Evolutionary conservation across 129 eudicot genomes (phyloP).

Genomic region (Logfia minima): DNA sequence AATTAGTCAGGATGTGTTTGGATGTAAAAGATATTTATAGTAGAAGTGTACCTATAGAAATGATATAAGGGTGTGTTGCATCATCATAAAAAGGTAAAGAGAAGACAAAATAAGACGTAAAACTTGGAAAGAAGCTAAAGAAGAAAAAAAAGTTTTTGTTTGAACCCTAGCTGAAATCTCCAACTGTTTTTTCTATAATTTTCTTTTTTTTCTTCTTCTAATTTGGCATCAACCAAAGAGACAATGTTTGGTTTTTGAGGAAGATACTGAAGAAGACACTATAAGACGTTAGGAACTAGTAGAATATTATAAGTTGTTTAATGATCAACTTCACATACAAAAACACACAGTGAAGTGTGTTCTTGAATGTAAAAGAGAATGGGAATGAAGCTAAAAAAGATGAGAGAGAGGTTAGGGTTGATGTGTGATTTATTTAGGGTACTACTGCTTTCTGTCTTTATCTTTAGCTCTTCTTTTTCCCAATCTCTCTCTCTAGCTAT

Average conservation of each 20-base stretch:
- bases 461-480: constrained; percentile 52
- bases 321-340: constrained; percentile 35
- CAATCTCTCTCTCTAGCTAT: constrained; percentile 34
- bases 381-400: constrained; percentile 30
- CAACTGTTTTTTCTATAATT: constrained; percentile 26
- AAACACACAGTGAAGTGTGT: constrained; percentile 38
- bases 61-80: constrained; percentile 24
- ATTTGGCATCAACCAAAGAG: constrained; percentile 73
- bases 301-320: constrained; percentile 21
- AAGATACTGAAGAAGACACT: constrained; percentile 21
- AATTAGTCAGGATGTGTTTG: constrained; percentile 4
- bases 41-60: constrained; percentile 31
- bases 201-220: constrained; percentile 29
- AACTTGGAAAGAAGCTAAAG: constrained; percentile 46
- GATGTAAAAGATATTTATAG: constrained; percentile 9
- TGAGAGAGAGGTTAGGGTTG: constrained; percentile 32
- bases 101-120: constrained; percentile 44
- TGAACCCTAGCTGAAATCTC: constrained; percentile 44
- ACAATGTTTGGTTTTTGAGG: constrained; percentile 48
- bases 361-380: constrained; percentile 33
- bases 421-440: constrained; percentile 32
- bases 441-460: constrained; percentile 67
- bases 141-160: constrained; percentile 37
- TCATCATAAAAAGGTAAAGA: constrained; percentile 36
- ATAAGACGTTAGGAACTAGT: constrained; percentile 16